These are phyloP conservation scores for Talaromyces funiculosus DNA, from an alignment of 2,329 filamentous ascomycete species.

Conservation along the genomic window DNA sequence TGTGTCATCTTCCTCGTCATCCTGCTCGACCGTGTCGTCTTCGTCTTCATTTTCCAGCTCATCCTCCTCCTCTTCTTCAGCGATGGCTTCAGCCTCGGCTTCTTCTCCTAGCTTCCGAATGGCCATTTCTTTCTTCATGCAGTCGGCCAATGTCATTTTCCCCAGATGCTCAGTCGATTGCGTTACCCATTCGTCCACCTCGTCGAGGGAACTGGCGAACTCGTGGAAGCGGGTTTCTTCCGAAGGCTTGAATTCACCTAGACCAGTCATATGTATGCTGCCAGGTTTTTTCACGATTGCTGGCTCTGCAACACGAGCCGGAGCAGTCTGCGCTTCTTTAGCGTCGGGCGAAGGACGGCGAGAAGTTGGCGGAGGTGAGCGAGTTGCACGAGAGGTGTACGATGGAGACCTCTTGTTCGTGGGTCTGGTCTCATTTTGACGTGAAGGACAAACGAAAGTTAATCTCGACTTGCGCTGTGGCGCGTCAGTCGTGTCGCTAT, in stretches of 20 bases:
- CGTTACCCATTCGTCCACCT: conserved; percentile 88
- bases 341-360: conserved; percentile 25
- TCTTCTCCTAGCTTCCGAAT: conserved; percentile 83
- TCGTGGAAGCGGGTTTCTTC: conserved; percentile 66
- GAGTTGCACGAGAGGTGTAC: conserved; percentile 26
- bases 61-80: conserved; percentile 60
- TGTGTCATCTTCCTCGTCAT: conserved; percentile 52
- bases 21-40: conserved; percentile 57
- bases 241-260: conserved; percentile 37
- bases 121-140: conserved; percentile 79
- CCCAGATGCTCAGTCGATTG: conserved; percentile 58
- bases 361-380: conserved; percentile 37
- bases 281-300: conserved; percentile 16
- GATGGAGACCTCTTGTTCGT: conserved; percentile 22
- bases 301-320: conserved; percentile 11
- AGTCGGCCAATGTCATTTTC: conserved; percentile 83
- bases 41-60: conserved; percentile 44
- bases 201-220: conserved; percentile 75
- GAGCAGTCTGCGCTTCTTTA: not conserved
- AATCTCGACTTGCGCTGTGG: conserved; percentile 41
- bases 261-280: conserved; percentile 30
- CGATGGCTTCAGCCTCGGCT: conserved; percentile 81
- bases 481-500: conserved; percentile 22
- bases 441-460: conserved; percentile 44
- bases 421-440: conserved; percentile 25